Evolutionary conservation across 768 basidiomycete species (phyloP), one percentile per base, ranked within the genome.

Genomic region (Lanmaoa rubissima): DNA sequence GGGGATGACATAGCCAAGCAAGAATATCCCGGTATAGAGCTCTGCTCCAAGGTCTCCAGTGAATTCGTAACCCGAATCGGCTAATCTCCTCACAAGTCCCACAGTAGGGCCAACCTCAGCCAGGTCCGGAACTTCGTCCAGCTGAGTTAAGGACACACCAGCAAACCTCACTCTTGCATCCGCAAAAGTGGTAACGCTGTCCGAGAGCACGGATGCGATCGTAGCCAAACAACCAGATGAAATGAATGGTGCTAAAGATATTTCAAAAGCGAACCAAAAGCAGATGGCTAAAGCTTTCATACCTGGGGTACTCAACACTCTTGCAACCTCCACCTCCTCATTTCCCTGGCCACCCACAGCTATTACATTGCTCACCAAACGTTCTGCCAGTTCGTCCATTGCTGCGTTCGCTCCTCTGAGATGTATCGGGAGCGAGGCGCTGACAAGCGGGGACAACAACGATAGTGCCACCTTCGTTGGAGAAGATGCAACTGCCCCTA

Each of bases 371-470:
- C 26, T 57, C 17, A 65, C 64, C 31, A 60, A 51, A 26, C 48
- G 49, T 51, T 62, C 73, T 2, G 82, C 69, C 1, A 82, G 56
- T 3, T 44, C 65, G 53, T 86, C 83, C 49, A 88, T 71, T 53
- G 80, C 76, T 16, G 70, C 69, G 2, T 53, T 71, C 38, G 64
- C 63, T 9, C 84, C 81, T 54, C 65, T 77, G 21, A 87, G 65
- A 61, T 79, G 76, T 8, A 34, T 56, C 2, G 84, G 80, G 4
- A 88, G 72, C 1, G 61, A 44, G 12, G 69, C 72, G 13, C 67
- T 63, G 38, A 74, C 65, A 2, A 74, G 74, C 1, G 78, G 78
- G 24, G 76, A 75, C 43, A 86, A 65, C 12, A 86, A 57, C 1
- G 71, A 57, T 3, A 86, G 62, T 0, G 74, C 55, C 1, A 51